These are phyloP conservation scores for Cladophialophora carrionii DNA, from an alignment of 2,329 filamentous ascomycete genomes.

Conservation along the genomic window DNA sequence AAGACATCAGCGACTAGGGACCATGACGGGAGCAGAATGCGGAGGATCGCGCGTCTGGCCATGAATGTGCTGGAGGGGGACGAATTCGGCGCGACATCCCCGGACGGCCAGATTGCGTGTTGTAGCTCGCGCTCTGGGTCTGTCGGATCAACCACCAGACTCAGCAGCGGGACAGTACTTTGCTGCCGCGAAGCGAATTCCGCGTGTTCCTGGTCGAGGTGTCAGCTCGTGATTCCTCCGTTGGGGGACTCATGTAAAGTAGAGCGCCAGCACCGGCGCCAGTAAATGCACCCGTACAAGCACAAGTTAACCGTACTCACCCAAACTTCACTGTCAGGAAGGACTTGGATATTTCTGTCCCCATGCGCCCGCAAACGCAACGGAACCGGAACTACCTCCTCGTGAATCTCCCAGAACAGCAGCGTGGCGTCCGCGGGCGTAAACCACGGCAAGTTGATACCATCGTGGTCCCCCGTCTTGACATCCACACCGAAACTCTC, in stretches of 20 bases:
- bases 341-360: neutral
- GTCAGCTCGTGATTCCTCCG: neutral
- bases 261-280: neutral
- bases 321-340: neutral
- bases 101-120: constrained; percentile 3
- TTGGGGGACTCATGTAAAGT: neutral
- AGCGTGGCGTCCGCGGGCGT: constrained; percentile 20
- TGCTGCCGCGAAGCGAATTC: neutral
- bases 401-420: constrained; percentile 24
- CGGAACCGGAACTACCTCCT: constrained; percentile 6
- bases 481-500: constrained; percentile 8
- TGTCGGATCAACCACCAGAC: constrained; percentile 8
- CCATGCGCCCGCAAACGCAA: constrained; percentile 6
- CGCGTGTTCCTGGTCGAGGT: neutral
- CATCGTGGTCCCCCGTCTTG: constrained; percentile 24
- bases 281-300: neutral
- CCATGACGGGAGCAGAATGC: constrained; percentile 12
- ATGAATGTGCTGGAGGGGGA: constrained; percentile 20
- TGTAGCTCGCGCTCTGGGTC: neutral
- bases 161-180: neutral
- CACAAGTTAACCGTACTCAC: neutral
- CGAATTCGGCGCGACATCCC: constrained; percentile 5
- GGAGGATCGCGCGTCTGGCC: constrained; percentile 12
- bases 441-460: constrained; percentile 26
- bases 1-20: neutral